phyloP scores from a whole-genome alignment of 2,329 filamentous ascomycete genomes.

The Aquanectria penicillioides region DNA sequence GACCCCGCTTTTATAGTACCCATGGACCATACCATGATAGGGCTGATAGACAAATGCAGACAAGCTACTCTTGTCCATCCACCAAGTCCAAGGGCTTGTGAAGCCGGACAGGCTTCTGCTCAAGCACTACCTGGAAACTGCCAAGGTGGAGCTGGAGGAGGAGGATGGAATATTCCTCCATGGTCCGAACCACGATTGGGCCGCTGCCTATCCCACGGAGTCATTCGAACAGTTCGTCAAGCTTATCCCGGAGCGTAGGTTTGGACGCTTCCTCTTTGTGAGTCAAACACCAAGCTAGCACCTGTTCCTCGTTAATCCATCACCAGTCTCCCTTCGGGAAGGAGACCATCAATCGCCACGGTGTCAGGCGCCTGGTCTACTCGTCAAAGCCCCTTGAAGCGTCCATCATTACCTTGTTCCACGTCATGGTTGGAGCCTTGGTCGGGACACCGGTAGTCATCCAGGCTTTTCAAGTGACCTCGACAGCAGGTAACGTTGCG shows the following conservation, averaged over 20 bases:
- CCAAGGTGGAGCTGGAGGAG: background rate
- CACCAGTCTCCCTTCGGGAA: slow-evolving; percentile 3
- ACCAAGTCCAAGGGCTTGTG: background rate
- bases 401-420: background rate
- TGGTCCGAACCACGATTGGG: slow-evolving; percentile 17
- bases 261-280: slow-evolving; percentile 8
- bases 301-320: background rate
- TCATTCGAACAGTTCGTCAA: slow-evolving; percentile 17
- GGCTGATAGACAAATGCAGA: no score
- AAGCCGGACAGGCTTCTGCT: background rate
- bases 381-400: background rate
- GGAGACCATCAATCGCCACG: background rate
- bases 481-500: slow-evolving; percentile 2
- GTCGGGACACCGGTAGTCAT: slow-evolving; percentile 13
- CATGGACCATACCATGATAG: no score
- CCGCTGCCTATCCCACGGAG: background rate
- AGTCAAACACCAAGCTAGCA: background rate
- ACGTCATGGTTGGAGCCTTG: slow-evolving; percentile 3
- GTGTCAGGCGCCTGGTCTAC: no score
- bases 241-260: background rate
- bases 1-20: no score
- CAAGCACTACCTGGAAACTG: background rate
- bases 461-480: slow-evolving; percentile 5
- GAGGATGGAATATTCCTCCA: slow-evolving; percentile 4
- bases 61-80: background rate